phyloP scores from a whole-genome alignment of 176 grass and related monocot genomes.

The Leersia perrieri region DNA sequence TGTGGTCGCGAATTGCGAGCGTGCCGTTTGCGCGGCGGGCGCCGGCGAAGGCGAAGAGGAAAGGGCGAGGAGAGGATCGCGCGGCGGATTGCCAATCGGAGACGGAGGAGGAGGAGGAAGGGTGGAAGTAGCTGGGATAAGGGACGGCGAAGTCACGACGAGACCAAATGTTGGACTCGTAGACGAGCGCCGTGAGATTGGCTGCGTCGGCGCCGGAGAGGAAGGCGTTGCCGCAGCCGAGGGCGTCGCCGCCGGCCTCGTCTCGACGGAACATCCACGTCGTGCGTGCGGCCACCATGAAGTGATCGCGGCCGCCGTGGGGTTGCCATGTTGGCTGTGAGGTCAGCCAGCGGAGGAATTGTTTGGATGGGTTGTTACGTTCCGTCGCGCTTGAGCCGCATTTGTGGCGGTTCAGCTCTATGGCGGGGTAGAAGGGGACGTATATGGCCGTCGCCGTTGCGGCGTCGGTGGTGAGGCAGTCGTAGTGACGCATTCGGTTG shows the following conservation, averaged over 20 bases:
- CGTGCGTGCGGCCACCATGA: conserved; percentile 50
- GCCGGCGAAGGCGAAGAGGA: conserved; percentile 57
- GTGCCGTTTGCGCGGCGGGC: conserved; percentile 18
- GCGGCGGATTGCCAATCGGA: conserved; percentile 43
- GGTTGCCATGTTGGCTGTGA: conserved; percentile 46
- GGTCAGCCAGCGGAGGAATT: conserved; percentile 52
- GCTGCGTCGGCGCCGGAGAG: conserved; percentile 35
- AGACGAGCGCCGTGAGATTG: conserved; percentile 58
- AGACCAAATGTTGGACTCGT: conserved; percentile 46
- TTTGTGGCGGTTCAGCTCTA: conserved; percentile 56
- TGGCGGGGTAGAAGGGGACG: conserved; percentile 61
- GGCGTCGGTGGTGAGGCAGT: conserved; percentile 50
- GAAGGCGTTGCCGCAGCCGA: conserved; percentile 57
- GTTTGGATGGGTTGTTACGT: conserved; percentile 32
- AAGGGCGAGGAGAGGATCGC: conserved; percentile 19
- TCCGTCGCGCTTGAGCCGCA: conserved; percentile 48
- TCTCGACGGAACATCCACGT: conserved; percentile 62
- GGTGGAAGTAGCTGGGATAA: conserved; percentile 77
- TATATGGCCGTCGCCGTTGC: conserved; percentile 48
- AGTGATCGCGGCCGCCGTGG: conserved; percentile 54
- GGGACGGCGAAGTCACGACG: conserved; percentile 55
- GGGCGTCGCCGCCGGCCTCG: neutral
- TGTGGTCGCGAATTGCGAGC: conserved; percentile 47
- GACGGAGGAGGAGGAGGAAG: conserved; percentile 40
- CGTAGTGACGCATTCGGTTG: conserved; percentile 64